Evolutionary conservation across 169 alveolate genomes (phyloP).

Genomic region (Cryptosporidium felis): DNA sequence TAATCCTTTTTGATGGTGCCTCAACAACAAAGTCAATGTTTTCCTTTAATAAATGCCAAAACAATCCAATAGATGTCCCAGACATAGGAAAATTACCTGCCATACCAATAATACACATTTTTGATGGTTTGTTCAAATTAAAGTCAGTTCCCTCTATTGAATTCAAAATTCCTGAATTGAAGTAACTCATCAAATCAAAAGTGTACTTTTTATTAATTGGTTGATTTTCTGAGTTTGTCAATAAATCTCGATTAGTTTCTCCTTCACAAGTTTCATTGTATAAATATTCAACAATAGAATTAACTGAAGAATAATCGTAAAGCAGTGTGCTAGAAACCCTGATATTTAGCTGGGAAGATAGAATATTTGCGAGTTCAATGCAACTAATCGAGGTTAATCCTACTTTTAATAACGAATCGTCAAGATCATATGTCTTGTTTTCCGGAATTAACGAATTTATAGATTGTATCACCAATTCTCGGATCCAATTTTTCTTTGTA

Average conservation of each 20-base stretch:
- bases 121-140: neutral
- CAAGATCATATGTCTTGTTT: neutral
- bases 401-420: slow-evolving; percentile 64
- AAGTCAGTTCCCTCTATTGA: neutral
- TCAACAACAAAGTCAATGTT: slow-evolving; percentile 74
- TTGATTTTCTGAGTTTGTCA: neutral
- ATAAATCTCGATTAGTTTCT: neutral
- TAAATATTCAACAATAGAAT: slow-evolving; percentile 73
- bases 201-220: neutral
- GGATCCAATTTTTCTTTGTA: slow-evolving; percentile 23
- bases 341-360: slow-evolving; percentile 71
- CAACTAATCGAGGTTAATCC: slow-evolving; percentile 83
- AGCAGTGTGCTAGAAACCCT: slow-evolving; percentile 69
- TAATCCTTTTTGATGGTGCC: slow-evolving; percentile 74
- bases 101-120: slow-evolving; percentile 73
- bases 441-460: slow-evolving; percentile 44
- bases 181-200: neutral
- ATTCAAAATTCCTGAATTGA: neutral
- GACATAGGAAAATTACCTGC: slow-evolving; percentile 75
- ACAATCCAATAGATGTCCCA: slow-evolving; percentile 37
- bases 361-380: slow-evolving; percentile 80
- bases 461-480: neutral
- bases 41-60: slow-evolving; percentile 72
- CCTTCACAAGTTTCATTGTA: neutral
- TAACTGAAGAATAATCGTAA: slow-evolving; percentile 74